Evolutionary conservation across 1,284 basidiomycete genomes (phyloP).

Genomic region (Amylostereum chailletii): DNA sequence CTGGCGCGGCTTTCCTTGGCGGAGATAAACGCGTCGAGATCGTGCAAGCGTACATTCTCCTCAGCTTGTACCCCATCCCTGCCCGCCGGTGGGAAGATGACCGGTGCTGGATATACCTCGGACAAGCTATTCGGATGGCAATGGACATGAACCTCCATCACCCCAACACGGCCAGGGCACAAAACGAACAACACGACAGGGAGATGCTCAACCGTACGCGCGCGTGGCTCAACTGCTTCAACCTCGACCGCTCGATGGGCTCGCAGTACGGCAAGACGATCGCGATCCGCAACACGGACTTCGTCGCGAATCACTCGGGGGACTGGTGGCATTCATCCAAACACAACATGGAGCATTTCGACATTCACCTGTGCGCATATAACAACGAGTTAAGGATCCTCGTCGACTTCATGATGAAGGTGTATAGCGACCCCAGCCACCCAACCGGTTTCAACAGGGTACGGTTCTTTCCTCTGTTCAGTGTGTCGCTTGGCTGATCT

Average conservation of each 20-base stretch:
- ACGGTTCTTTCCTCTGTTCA: slow-evolving; percentile 8
- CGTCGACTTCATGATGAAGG: slow-evolving; percentile 47
- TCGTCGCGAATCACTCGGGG: slow-evolving; percentile 64
- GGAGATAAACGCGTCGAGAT: slow-evolving; percentile 72
- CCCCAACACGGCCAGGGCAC: slow-evolving; percentile 57
- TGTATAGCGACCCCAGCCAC: slow-evolving; percentile 67
- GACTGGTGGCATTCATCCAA: slow-evolving; percentile 67
- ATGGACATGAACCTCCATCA: slow-evolving; percentile 79
- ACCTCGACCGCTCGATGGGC: slow-evolving; percentile 73
- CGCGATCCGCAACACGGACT: slow-evolving; percentile 68
- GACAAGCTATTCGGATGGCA: slow-evolving; percentile 72
- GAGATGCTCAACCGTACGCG: slow-evolving; percentile 83
- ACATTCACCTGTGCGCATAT: slow-evolving; percentile 70
- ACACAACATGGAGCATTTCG: slow-evolving; percentile 62
- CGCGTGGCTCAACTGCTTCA: slow-evolving; percentile 83
- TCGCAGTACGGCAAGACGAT: slow-evolving; percentile 79
- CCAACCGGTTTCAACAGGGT: slow-evolving; percentile 70
- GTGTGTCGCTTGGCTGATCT: neutral
- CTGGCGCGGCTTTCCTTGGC: slow-evolving; percentile 61
- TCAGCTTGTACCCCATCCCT: slow-evolving; percentile 68
- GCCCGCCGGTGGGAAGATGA: slow-evolving; percentile 73
- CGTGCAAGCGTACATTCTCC: slow-evolving; percentile 63
- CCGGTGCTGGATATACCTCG: slow-evolving; percentile 71
- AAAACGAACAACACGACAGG: slow-evolving; percentile 67
- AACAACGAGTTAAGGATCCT: slow-evolving; percentile 63